Evolutionary conservation across 345 rosid species (phyloP), one percentile per base, ranked within the genome.

Genomic region (Populus nigra): DNA sequence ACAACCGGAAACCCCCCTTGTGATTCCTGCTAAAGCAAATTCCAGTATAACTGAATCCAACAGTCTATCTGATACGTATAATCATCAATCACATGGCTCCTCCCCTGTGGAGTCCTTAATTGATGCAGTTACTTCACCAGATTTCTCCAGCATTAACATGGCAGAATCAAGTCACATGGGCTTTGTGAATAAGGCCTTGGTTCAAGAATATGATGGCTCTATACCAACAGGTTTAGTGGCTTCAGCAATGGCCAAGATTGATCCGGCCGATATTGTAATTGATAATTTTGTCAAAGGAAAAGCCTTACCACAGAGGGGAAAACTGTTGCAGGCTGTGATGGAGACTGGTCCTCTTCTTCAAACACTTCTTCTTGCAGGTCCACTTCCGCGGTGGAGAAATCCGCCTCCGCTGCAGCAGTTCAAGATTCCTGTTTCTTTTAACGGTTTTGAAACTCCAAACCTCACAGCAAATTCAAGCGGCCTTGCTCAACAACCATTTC

Each of bases 311-410:
- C 84, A 82, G 61, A 87, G 87, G 62, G 99, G 99, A 13, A 89
- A 88, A 81, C 88, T 96, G 36, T 73, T 96, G 78, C 87, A 92
- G 39, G 80, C 93, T 8, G 89, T 96, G 35, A 85, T 86, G 85
- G 93, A 87, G 36, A 86, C 94, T 2, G 97, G 96, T 0, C 99
- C 98, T 66, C 92, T 96, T 39, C 92, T 96, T 45, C 89, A 88
- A 55, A 88, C 92, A 2, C 89, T 94, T 49, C 88, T 92, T 3
- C 89, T 94, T n/a, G 90, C 99, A 0, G 99, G 97, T 29, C 98
- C 93, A 0, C 91, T 96, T 65, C 99, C 99, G 16, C 82, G 78
- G 80, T 96, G 99, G 98, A 85, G 97, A 73, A 94, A 96, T 57
- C 99, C 98, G n/a, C 99, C 99, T 25, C 92, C 97, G 43, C 27